Evolutionary conservation across 345 rosid genomes (phyloP), one percentile per base, ranked within the genome.

Genomic region (Camelina laxa): DNA sequence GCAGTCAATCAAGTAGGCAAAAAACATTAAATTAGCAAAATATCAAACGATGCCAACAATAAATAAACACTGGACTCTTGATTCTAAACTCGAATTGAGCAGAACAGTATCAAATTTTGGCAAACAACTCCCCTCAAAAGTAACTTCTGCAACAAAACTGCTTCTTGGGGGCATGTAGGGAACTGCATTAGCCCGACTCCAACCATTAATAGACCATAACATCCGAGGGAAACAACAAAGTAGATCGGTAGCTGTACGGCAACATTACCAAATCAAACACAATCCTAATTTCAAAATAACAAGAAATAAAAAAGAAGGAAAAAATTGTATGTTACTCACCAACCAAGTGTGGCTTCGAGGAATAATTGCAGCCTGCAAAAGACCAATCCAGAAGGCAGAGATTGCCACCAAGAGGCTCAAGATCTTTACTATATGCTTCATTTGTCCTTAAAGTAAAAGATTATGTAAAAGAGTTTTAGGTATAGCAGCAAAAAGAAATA

Each of bases 81-180:
- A 47, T 14, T 22, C n/a, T 9, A 5, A 24, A 15, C n/a, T 22
- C 5, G 2, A 20, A 24, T 9, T 38, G 42, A 9, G 48, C 50
- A 14, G 14, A 9, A 1, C 7, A 62, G 19, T 57, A 57, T 31
- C 16, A 27, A 17, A n/a, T 49, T 49, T 30, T 60, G 19, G 41
- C 31, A 67, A 53, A 69, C 14, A 36, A 56, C 3, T 65, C 8
- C 20, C 2, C 20, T 1, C 21, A 48, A 30, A 54, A 12, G 13
- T 78, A 89, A 89, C 87, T 85, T 82, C 70, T 85, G 94, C 79
- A 91, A 76, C 10, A 89, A 82, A 57, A 83, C 10, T 21, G 91
- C 88, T 76, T 91, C 94, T 71, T 78, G 86, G n/a, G 94, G 89
- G 59, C 94, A 86, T 15, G 92, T 87, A 53, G 94, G 94, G 76